These are phyloP conservation scores for Acanthamoeba lenticulata DNA, from an alignment of 208 protist genomes.

Conservation along the genomic window DNA sequence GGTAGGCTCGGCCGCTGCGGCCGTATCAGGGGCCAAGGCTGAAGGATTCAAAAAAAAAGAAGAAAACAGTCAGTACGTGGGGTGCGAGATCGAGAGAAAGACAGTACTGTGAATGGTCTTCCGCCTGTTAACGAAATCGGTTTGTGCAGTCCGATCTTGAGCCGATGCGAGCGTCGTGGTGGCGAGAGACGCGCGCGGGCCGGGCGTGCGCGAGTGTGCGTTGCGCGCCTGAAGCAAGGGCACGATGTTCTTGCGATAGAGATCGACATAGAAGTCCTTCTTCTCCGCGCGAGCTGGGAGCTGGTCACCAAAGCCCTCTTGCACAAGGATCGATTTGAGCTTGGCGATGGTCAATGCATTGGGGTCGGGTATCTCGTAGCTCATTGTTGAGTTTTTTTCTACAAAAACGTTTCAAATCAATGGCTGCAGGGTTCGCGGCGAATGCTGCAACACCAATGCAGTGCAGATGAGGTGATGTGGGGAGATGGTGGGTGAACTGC, in stretches of 20 bases:
- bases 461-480: not conserved
- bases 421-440: too few species aligned
- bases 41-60: not conserved
- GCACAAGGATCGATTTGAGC: slow-evolving; percentile 22
- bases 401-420: too few species aligned
- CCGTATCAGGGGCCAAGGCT: not conserved
- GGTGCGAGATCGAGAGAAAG: not conserved
- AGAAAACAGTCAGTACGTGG: too few species aligned
- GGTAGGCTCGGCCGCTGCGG: not conserved
- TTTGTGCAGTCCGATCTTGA: not conserved
- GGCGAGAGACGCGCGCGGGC: not conserved
- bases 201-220: not conserved
- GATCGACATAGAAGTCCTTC: slow-evolving; percentile 31
- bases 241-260: not conserved
- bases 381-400: not conserved
- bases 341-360: not conserved
- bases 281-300: not conserved
- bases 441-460: not conserved
- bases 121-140: not conserved
- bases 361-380: not conserved
- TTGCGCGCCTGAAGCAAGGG: not conserved
- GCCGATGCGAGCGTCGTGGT: not conserved
- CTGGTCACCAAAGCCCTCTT: not conserved
- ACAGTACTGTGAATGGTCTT: not conserved
- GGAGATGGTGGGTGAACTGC: not conserved